These are phyloP conservation scores for Kandelia obovata DNA, from an alignment of 345 rosid genomes.

Conservation along the genomic window DNA sequence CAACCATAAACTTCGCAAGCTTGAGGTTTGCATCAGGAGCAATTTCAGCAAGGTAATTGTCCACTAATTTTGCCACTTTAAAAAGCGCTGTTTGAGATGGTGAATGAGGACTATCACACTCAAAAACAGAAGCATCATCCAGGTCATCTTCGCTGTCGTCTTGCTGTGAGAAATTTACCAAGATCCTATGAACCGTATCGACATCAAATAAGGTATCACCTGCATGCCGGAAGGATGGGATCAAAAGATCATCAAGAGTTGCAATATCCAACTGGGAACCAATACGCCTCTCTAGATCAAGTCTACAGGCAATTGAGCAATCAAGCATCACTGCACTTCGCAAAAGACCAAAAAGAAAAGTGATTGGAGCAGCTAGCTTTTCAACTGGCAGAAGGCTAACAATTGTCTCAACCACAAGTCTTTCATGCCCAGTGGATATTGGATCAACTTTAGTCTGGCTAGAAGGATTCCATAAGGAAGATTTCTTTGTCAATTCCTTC, in stretches of 20 bases:
- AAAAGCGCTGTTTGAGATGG: slow-evolving; percentile 79
- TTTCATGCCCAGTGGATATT: slow-evolving; percentile 56
- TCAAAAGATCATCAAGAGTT: slow-evolving; percentile 83
- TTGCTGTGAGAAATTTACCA: slow-evolving; percentile 92
- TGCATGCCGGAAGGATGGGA: slow-evolving; percentile 78
- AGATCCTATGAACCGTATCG: slow-evolving; percentile 84
- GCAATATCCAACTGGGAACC: slow-evolving; percentile 91
- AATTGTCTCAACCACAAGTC: slow-evolving; percentile 72
- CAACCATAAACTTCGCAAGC: slow-evolving; percentile 75
- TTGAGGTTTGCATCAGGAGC: slow-evolving; percentile 95
- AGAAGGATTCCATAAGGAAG: slow-evolving; percentile 58
- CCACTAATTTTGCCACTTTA: slow-evolving; percentile 84
- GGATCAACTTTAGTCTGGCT: slow-evolving; percentile 46
- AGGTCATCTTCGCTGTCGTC: slow-evolving; percentile 83
- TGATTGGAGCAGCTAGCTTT: slow-evolving; percentile 82
- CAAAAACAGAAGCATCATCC: slow-evolving; percentile 77
- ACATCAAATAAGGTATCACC: slow-evolving; percentile 92
- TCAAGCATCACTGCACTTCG: slow-evolving; percentile 91
- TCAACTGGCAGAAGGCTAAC: slow-evolving; percentile 80
- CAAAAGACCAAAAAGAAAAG: slow-evolving; percentile 78
- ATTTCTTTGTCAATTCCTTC: slow-evolving; percentile 79
- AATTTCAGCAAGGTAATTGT: slow-evolving; percentile 88
- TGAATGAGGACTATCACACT: slow-evolving; percentile 69
- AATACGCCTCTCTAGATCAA: slow-evolving; percentile 86
- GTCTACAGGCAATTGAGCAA: slow-evolving; percentile 66